phyloP scores from a whole-genome alignment of 129 eudicot species.

The Helianthus annuus region DNA sequence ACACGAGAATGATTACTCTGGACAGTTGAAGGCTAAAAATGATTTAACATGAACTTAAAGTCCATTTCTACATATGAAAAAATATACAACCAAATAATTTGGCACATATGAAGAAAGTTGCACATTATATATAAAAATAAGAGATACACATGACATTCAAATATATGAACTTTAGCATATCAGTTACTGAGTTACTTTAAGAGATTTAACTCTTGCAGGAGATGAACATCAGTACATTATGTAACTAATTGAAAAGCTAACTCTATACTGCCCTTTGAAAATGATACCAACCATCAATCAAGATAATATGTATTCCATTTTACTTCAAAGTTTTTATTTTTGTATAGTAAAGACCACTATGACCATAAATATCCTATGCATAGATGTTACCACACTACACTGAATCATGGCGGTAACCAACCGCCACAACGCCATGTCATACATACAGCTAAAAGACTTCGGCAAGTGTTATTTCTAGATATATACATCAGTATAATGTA shows the following conservation, averaged over 20 bases:
- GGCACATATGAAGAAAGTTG: background rate
- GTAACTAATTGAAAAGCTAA: background rate
- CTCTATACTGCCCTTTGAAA: background rate
- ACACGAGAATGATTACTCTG: constrained; percentile 1
- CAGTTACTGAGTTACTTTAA: background rate
- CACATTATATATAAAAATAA: background rate
- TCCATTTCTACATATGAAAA: constrained; percentile 1
- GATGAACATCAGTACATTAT: background rate
- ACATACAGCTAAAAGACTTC: background rate
- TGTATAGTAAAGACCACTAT: background rate
- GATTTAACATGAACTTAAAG: background rate
- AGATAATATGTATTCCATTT: background rate
- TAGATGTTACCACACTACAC: background rate
- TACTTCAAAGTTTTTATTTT: background rate
- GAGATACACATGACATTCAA: background rate
- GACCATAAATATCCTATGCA: background rate
- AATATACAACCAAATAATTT: background rate
- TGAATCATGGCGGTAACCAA: background rate
- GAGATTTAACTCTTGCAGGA: background rate
- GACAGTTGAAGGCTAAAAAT: constrained; percentile 3
- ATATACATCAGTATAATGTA: background rate
- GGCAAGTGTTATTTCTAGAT: constrained; percentile 3
- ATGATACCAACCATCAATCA: background rate
- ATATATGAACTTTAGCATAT: background rate
- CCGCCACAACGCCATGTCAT: background rate